These are phyloP conservation scores for Blastobotrys serpentis DNA, from an alignment of 1,139 yeast species.

Conservation along the genomic window DNA sequence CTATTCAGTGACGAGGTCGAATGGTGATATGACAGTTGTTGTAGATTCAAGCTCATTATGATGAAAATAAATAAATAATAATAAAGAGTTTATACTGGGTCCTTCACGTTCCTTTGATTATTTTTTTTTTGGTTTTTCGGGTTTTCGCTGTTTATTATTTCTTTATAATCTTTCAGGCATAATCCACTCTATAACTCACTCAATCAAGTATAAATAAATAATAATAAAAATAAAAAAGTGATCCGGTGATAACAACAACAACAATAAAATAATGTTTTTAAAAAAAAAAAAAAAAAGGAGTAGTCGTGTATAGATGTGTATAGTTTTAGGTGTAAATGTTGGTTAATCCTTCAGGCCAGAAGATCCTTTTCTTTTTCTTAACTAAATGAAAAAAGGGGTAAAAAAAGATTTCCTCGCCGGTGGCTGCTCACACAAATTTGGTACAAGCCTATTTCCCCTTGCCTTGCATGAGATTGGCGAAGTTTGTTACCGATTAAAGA, in stretches of 20 bases:
- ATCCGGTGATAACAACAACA: background rate
- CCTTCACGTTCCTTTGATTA: background rate
- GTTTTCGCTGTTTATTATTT: background rate
- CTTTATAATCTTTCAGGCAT: background rate
- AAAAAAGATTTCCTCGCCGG: background rate
- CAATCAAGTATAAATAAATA: background rate
- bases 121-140: background rate
- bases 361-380: background rate
- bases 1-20: conserved; percentile 2
- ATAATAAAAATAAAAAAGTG: background rate
- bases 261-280: background rate
- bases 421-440: background rate
- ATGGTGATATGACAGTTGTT: conserved; percentile 3
- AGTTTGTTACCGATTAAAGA: background rate
- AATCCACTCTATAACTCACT: too few relatives aligned
- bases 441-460: background rate
- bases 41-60: conserved; percentile 3
- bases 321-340: background rate
- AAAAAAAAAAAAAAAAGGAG: background rate
- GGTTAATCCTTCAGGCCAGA: background rate
- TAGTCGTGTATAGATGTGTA: background rate
- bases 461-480: conserved; percentile 4
- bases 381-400: conserved; percentile 1
- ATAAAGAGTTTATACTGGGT: too few relatives aligned
- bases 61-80: background rate